Evolutionary conservation across 495 filamentous ascomycete genomes (phyloP).

Genomic region (Penicillium turbatum): DNA sequence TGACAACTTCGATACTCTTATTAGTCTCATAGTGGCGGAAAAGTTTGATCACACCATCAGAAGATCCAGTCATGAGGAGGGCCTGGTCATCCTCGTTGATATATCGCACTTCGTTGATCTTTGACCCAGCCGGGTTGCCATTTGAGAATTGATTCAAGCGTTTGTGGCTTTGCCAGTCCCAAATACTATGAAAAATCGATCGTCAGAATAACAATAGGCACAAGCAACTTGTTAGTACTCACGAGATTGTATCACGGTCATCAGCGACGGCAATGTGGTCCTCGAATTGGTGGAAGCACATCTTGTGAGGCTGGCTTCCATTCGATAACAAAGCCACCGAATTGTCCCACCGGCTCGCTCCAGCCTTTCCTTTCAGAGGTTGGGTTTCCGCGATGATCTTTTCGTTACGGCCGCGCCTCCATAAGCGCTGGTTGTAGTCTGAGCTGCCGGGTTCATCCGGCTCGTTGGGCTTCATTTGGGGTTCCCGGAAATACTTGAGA

Average conservation of each 20-base stretch:
- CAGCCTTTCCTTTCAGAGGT: slow-evolving; percentile 81
- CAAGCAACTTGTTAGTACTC: slow-evolving; percentile 19
- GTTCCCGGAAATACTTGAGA: slow-evolving; percentile 85
- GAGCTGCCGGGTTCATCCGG: slow-evolving; percentile 93
- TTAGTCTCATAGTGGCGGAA: slow-evolving; percentile 79
- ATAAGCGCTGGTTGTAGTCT: slow-evolving; percentile 95
- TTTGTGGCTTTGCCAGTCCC: slow-evolving; percentile 79
- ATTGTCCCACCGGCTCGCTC: slow-evolving; percentile 78
- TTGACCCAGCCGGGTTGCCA: slow-evolving; percentile 83
- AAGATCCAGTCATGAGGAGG: slow-evolving; percentile 87
- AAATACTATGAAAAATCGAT: slow-evolving; percentile 53
- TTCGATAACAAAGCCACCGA: slow-evolving; percentile 77
- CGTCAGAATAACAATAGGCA: slow-evolving; percentile 21
- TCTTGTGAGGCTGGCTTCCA: slow-evolving; percentile 76
- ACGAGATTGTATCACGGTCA: slow-evolving; percentile 79
- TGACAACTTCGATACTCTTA: slow-evolving; percentile 75
- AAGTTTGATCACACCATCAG: slow-evolving; percentile 90
- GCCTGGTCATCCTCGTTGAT: slow-evolving; percentile 99
- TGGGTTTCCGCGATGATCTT: slow-evolving; percentile 87
- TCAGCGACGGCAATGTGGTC: slow-evolving; percentile 93
- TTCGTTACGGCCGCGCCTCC: slow-evolving; percentile 91
- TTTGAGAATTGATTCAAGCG: slow-evolving; percentile 85
- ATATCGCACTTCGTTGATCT: slow-evolving; percentile 90
- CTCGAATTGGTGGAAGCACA: slow-evolving; percentile 98
- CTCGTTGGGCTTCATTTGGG: slow-evolving; percentile 95